Percentiles rank a stretch among this genome's conserved stretches.
Conservation (phyloP, 78 protist genomes). For the slime mould (Dictyostelium discoideum) region DNA sequence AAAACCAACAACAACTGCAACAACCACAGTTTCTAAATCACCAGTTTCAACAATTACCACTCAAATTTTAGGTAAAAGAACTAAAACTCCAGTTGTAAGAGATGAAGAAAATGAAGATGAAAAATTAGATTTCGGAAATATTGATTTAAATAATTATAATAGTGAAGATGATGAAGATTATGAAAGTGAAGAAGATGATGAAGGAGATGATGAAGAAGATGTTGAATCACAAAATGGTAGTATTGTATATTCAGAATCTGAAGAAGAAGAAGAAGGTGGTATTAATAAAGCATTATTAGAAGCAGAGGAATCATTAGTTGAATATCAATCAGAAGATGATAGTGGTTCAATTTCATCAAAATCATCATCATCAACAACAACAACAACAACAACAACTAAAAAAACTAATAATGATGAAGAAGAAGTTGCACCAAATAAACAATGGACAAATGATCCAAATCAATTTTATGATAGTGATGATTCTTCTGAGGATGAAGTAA, state of each 20-base stretch:
- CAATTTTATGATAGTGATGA: conserved; percentile 62
- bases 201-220: conserved; percentile 6
- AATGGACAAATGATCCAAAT: conserved; percentile 42
- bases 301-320: conserved; percentile 42
- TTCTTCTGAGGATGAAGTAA: conserved; percentile 81
- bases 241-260: not conserved
- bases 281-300: conserved; percentile 10
- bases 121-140: conserved; percentile 10
- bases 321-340: conserved; percentile 39
- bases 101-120: not conserved
- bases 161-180: conserved; percentile 43
- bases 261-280: conserved; percentile 20
- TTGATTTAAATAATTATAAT: conserved; percentile 8
- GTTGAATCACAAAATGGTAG: not conserved
- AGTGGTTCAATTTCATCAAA: conserved; percentile 13
- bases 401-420: conserved; percentile 8
- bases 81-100: not conserved
- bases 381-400: not conserved
- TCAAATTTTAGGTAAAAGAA: conserved; percentile 19
- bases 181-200: conserved; percentile 36
- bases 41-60: conserved; percentile 4
- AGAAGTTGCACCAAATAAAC: not conserved
- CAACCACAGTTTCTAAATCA: not conserved
- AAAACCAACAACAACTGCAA: not conserved
- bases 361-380: not conserved